Conservation (phyloP, 106 monocot species). For the Gastrodia elata region DNA sequence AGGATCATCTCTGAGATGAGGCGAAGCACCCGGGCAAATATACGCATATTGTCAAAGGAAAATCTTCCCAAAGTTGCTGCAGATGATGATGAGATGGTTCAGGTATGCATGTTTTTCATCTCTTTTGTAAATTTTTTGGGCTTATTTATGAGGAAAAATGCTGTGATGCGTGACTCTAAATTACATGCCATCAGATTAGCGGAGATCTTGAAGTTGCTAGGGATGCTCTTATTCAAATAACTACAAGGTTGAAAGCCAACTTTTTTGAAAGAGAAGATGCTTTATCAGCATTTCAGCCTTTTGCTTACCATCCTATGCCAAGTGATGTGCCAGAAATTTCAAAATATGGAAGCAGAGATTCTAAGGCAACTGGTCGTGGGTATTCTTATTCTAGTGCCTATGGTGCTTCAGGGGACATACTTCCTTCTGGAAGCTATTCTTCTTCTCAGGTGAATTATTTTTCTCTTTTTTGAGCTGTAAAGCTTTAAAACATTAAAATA, state of each 20-base stretch:
- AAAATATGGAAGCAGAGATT: slow-evolving; percentile 54
- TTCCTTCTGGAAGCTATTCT: slow-evolving; percentile 44
- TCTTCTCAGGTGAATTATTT: slow-evolving; percentile 49
- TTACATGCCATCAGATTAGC: slow-evolving; percentile 49
- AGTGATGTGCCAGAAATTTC: slow-evolving; percentile 35
- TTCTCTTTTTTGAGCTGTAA: neutral
- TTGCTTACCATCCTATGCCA: slow-evolving; percentile 43
- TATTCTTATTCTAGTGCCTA: slow-evolving; percentile 64
- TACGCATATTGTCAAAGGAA: slow-evolving; percentile 89
- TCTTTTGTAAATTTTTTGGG: slow-evolving; percentile 1
- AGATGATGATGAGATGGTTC: slow-evolving; percentile 97
- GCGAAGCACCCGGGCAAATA: slow-evolving; percentile 68
- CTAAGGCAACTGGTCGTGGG: slow-evolving; percentile 41
- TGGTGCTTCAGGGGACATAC: slow-evolving; percentile 29
- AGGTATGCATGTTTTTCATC: slow-evolving; percentile 32
- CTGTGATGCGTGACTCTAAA: neutral
- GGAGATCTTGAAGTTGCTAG: slow-evolving; percentile 79
- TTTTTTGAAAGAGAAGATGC: slow-evolving; percentile 76
- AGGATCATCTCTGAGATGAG: slow-evolving; percentile 92
- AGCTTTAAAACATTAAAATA: neutral
- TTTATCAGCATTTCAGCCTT: slow-evolving; percentile 34
- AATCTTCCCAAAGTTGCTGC: slow-evolving; percentile 87
- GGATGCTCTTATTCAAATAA: slow-evolving; percentile 77
- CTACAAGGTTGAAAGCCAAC: slow-evolving; percentile 79
- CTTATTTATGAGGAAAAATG: neutral